Percentiles rank a stretch among this genome's conserved stretches.
These are phyloP conservation scores for Castanopsis chinensis DNA, from an alignment of 306 rosid species.

Conservation along the genomic window DNA sequence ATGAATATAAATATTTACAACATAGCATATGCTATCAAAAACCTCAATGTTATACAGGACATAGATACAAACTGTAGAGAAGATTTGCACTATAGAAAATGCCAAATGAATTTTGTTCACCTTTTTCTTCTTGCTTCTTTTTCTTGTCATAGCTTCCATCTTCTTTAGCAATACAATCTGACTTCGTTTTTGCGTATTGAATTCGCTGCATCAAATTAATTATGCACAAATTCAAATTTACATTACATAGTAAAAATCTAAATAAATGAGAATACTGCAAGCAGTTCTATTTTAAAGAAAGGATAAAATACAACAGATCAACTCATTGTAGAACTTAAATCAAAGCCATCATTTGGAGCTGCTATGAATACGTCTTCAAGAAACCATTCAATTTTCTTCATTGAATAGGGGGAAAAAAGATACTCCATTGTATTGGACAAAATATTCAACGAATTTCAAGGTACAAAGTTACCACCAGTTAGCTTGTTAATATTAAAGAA, in stretches of 20 bases:
- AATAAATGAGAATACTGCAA: conserved; percentile 14
- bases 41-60: not conserved
- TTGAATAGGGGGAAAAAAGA: not conserved
- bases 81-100: not conserved
- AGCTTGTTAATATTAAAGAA: not conserved
- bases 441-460: not conserved
- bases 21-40: not conserved
- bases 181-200: conserved; percentile 88
- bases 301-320: not conserved
- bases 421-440: not conserved
- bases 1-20: conserved; percentile 1
- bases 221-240: conserved; percentile 11
- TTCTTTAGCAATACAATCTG: conserved; percentile 95
- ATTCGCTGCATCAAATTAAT: conserved; percentile 64
- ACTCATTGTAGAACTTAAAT: not conserved
- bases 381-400: not conserved
- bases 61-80: not conserved
- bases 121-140: conserved; percentile 97
- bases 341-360: not conserved
- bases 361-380: not conserved
- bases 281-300: not conserved
- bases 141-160: conserved; percentile 96
- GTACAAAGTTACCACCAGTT: not conserved
- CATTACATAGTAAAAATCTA: not conserved
- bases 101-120: conserved; percentile 37